Percentiles rank a stretch among this genome's conserved stretches.
These are phyloP conservation scores for Peniophora sp. DNA, from an alignment of 1,284 basidiomycete species.

Conservation along the genomic window DNA sequence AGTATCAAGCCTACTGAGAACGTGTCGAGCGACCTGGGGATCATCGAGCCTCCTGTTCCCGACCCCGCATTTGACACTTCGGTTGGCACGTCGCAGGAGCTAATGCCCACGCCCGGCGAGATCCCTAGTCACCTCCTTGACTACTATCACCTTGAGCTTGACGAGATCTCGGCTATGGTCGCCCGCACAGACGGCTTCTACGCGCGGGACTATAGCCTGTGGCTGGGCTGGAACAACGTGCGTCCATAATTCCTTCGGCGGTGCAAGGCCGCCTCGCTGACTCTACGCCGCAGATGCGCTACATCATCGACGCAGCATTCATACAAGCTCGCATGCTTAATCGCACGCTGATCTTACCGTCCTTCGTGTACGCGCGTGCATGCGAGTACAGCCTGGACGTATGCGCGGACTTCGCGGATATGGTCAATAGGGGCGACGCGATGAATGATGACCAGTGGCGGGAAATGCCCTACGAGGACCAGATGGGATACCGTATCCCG, in stretches of 20 bases:
- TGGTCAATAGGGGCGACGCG: neutral
- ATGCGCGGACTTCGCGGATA: slow-evolving; percentile 1
- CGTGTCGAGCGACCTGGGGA: too few species aligned
- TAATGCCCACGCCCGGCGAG: too few species aligned
- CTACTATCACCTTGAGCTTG: slow-evolving; percentile 1
- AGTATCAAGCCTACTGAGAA: too few species aligned
- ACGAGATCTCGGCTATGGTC: slow-evolving; percentile 19
- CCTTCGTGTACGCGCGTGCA: slow-evolving; percentile 31
- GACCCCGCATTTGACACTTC: too few species aligned
- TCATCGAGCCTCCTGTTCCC: too few species aligned
- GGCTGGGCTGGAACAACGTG: slow-evolving; percentile 31
- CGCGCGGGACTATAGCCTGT: slow-evolving; percentile 27
- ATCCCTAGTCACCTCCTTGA: neutral
- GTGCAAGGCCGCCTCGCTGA: neutral
- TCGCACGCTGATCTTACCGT: slow-evolving; percentile 29
- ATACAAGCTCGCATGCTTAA: slow-evolving; percentile 28
- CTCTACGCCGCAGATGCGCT: slow-evolving; percentile 22
- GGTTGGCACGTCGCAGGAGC: too few species aligned
- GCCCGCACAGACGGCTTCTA: slow-evolving; percentile 26
- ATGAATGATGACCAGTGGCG: slow-evolving; percentile 21
- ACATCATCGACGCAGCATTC: slow-evolving; percentile 30
- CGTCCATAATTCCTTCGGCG: slow-evolving; percentile 2
- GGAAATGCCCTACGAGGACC: slow-evolving; percentile 24
- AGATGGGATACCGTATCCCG: slow-evolving; percentile 28
- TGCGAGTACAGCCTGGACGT: slow-evolving; percentile 25